A percentile compares a stretch with the other conserved stretches of the same genome.
Evolutionary conservation across 2,329 filamentous ascomycete genomes (phyloP).

Genomic region (Aspergillus fumigatus): DNA sequence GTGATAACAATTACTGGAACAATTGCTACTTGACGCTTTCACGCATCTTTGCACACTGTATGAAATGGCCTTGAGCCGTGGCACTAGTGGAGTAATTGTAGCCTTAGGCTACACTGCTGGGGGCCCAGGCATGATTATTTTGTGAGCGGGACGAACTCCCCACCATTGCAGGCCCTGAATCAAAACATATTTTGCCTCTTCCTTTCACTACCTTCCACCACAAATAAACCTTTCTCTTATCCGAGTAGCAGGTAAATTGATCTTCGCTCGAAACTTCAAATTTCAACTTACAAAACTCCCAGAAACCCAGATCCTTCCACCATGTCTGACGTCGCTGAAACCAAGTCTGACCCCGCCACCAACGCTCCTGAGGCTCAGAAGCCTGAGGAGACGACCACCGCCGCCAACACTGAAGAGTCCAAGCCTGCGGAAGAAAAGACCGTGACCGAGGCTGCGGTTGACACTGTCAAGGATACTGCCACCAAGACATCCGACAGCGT

Average conservation of each 20-base stretch:
- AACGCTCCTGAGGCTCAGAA: constrained; percentile 31
- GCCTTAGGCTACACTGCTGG: constrained; percentile 12
- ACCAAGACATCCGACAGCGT: constrained; percentile 54
- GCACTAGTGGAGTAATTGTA: constrained; percentile 11
- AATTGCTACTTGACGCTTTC: neutral
- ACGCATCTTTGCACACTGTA: neutral
- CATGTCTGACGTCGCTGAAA: constrained; percentile 43
- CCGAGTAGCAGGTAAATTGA: neutral
- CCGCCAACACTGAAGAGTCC: constrained; percentile 29
- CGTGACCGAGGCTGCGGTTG: constrained; percentile 29
- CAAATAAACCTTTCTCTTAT: neutral
- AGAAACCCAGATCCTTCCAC: constrained; percentile 15
- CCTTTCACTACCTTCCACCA: neutral
- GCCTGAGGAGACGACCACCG: constrained; percentile 29
- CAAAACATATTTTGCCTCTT: neutral
- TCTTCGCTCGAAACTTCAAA: neutral
- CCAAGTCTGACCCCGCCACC: constrained; percentile 42
- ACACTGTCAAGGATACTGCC: constrained; percentile 35
- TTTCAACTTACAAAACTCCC: constrained; percentile 2
- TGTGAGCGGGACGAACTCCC: constrained; percentile 14
- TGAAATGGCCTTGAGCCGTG: constrained; percentile 8
- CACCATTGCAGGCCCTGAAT: constrained; percentile 12
- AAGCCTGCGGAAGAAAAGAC: constrained; percentile 29
- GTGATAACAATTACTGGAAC: neutral
- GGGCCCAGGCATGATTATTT: constrained; percentile 8